These are phyloP conservation scores for Mimosa bimucronata DNA, from an alignment of 306 rosid genomes.

Conservation along the genomic window DNA sequence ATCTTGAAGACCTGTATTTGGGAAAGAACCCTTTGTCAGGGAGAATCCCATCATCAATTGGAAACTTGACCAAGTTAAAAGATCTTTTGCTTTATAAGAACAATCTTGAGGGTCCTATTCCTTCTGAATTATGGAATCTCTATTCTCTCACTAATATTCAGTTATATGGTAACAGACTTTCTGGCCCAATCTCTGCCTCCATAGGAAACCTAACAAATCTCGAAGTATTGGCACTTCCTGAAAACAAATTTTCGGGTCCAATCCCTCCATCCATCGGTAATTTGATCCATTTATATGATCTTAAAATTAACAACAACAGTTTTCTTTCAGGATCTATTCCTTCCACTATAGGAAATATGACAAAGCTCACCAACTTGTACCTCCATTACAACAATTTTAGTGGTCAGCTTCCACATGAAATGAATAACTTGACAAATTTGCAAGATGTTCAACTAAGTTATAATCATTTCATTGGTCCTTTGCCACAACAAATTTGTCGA, in stretches of 20 bases:
- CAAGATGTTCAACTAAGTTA: neutral
- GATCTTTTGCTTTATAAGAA: rapidly evolving
- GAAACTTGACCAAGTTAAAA: constrained; percentile 5
- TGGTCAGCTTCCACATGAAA: constrained; percentile 17
- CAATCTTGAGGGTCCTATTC: neutral
- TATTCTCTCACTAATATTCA: neutral
- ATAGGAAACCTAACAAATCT: neutral
- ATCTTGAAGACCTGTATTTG: neutral
- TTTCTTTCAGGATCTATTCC: neutral
- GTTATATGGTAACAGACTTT: rapidly evolving
- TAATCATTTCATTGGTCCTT: constrained; percentile 16
- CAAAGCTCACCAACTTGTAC: neutral
- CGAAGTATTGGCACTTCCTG: rapidly evolving
- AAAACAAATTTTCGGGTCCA: neutral
- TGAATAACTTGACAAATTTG: constrained; percentile 11
- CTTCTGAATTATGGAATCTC: neutral
- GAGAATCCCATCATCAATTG: constrained; percentile 1
- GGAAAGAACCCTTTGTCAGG: neutral
- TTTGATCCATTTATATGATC: neutral
- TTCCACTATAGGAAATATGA: constrained; percentile 8
- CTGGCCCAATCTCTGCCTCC: neutral
- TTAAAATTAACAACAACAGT: neutral
- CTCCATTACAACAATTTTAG: neutral
- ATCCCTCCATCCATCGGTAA: neutral
- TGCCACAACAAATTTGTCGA: constrained; percentile 28